These are phyloP conservation scores for Paramyrothecium roridum DNA, from an alignment of 2,329 filamentous ascomycete genomes.

Conservation along the genomic window DNA sequence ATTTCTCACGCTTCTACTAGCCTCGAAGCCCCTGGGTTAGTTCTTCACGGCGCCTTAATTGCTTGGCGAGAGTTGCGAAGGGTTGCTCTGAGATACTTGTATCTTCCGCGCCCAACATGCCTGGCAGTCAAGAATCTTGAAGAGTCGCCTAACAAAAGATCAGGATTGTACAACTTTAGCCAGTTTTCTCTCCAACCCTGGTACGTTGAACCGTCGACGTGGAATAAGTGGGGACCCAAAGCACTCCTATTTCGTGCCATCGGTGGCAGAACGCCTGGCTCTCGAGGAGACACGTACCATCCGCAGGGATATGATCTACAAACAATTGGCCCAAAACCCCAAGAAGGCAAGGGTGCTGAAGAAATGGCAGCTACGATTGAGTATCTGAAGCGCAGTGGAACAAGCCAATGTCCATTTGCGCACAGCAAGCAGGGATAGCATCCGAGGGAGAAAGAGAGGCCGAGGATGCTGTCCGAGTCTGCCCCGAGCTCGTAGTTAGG, in stretches of 20 bases:
- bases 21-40: conserved; percentile 26
- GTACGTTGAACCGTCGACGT: conserved; percentile 47
- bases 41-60: background rate
- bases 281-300: conserved; percentile 37
- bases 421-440: background rate
- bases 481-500: no score
- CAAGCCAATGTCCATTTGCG: background rate
- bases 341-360: conserved; percentile 12
- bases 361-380: background rate
- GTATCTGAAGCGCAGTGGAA: background rate
- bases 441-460: no score
- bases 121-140: conserved; percentile 23
- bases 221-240: conserved; percentile 43
- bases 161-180: conserved; percentile 35
- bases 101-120: conserved; percentile 42
- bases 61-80: conserved; percentile 29
- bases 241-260: conserved; percentile 40
- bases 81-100: conserved; percentile 43
- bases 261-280: conserved; percentile 42
- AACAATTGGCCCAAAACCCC: conserved; percentile 16
- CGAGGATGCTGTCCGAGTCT: no score
- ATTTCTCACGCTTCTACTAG: no score
- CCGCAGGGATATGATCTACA: conserved; percentile 43
- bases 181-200: conserved; percentile 47
- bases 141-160: conserved; percentile 35